Base-by-base conservation (phyloP, 2,329 filamentous ascomycete genomes). In the Cercospora sojina region DNA sequence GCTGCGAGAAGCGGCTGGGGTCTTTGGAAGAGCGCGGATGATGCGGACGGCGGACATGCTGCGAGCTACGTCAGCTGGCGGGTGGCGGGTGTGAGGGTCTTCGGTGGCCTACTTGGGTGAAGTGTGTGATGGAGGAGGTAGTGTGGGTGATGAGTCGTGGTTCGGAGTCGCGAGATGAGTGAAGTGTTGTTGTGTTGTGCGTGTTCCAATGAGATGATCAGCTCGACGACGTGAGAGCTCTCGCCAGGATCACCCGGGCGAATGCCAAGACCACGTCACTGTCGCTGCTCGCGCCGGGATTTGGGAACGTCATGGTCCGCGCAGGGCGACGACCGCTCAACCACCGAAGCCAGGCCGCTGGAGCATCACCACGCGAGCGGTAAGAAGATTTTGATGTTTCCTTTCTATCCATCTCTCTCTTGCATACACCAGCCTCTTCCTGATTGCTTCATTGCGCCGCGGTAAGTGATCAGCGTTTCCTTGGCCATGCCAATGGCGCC, bases 11-110 rank as follows among this genome's bases (percentile, higher is more conserved):
- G 73, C 62, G 59, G 69, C 68, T 51, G 78, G 76, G 51, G 78
- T 72, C 62, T 76, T 74, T 70, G 78, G 80, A 66, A 77, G 74
- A 68, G 74, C 75, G 74, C 79, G 79, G 76, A 77, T 74, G 74
- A 81, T 75, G 64, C 65, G 69, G 66, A 68, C 23, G 67, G 71
- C 67, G 59, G 74, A 75, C 74, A 75, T 76, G 60, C 67, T 71
- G 65, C 18, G 60, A 55, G 43, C 43, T n/a, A 20, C 16, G 55
- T 64, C 55, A 64, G 62, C 55, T 38, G 20, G 55, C 10, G 53
- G 18, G 7, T 18, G 47, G 35, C 27, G 31, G 29, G 9, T 18
- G 20, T 29, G 51, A 20, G 20, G 60, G n/a, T 25, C n/a, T 9
- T 29, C 49, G 20, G 3, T 32, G 49, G 51, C 60, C 18, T 63